phyloP scores from a whole-genome alignment of 192 early-diverging fungal species.

The Irineochytrium annulatum region DNA sequence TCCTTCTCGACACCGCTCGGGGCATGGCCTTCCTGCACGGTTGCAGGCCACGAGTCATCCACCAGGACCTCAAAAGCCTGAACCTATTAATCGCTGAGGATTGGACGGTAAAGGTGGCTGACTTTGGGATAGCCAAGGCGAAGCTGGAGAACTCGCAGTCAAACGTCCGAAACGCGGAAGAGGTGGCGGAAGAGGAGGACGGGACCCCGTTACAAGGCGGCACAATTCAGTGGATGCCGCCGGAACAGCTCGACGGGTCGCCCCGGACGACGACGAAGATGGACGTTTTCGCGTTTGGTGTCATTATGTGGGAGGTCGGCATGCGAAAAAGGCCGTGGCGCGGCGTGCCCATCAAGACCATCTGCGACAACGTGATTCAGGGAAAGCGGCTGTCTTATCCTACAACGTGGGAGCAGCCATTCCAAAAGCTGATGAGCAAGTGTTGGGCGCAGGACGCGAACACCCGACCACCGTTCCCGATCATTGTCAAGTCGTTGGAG shows the following conservation, averaged over 20 bases:
- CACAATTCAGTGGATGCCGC: background rate
- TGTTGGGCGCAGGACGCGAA: background rate
- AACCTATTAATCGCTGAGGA: background rate
- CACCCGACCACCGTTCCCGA: background rate
- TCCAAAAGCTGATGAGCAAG: background rate
- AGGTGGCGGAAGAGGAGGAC: too few species aligned
- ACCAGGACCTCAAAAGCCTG: conserved; percentile 1
- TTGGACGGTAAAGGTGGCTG: background rate
- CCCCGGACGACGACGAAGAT: background rate
- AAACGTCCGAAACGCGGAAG: background rate
- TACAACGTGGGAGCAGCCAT: background rate
- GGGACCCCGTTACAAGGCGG: too few species aligned
- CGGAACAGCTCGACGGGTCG: background rate
- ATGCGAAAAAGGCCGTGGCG: background rate
- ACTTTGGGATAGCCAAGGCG: background rate
- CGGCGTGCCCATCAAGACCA: background rate
- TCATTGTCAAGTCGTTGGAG: background rate
- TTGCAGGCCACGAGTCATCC: background rate
- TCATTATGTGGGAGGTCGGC: conserved; percentile 7
- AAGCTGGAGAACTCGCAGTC: background rate
- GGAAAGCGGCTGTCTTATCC: background rate
- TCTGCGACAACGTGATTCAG: background rate
- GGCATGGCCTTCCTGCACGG: conserved; percentile 3
- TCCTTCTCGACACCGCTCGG: background rate
- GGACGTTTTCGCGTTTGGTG: background rate